Base-by-base conservation (phyloP, 306 rosid species). In the Trichosanthes truncata region DNA sequence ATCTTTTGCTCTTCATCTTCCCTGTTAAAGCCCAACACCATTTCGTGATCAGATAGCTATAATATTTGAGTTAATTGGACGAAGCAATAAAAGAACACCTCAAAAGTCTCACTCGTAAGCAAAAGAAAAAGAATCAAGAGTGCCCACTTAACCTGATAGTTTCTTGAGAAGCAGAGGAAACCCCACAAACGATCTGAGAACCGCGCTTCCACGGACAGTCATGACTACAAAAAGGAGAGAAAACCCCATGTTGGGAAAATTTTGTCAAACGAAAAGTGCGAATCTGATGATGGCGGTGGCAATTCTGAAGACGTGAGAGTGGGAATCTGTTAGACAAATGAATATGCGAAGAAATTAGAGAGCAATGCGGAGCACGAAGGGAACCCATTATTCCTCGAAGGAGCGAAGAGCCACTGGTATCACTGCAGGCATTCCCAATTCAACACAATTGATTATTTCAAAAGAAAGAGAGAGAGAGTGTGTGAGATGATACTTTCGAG, bases 1-100 rank as follows among this genome's bases (percentile, higher is more conserved):
- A 74, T 75, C 80, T 36, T 71, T 26, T 46, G 79, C 49, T 78
- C 65, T 43, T 84, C 84, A 74, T 80, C 87, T 80, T 86, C 87
- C 82, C 92, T 92, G 86, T 56, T 53, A 78, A 77, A 74, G 41
- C 63, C 40, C 63, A 78, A 25, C 33, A 20, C 25, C 29, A 31
- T 55, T 43, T 73, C 59, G 0, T 14, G 7, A 15, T 73, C 78
- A 45, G 4, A 11, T 67, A 67, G 9, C 49, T 9, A 7, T 9
- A 67, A 35, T 36, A 66, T 18, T 68, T 4, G 74, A n/a, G 18
- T n/a, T n/a, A 68, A 68, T 40, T 13, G 9, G 52, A 21, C 2
- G 31, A 68, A 68, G 53, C 4, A 68, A 31, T 11, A 17, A 56
- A 20, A 29, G 20, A 29, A 65, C 49, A 69, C 56, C 43, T 17